Evolutionary conservation across 2,329 filamentous ascomycete species (phyloP), one percentile per base, ranked within the genome.

Genomic region (Aureobasidium uvarum): DNA sequence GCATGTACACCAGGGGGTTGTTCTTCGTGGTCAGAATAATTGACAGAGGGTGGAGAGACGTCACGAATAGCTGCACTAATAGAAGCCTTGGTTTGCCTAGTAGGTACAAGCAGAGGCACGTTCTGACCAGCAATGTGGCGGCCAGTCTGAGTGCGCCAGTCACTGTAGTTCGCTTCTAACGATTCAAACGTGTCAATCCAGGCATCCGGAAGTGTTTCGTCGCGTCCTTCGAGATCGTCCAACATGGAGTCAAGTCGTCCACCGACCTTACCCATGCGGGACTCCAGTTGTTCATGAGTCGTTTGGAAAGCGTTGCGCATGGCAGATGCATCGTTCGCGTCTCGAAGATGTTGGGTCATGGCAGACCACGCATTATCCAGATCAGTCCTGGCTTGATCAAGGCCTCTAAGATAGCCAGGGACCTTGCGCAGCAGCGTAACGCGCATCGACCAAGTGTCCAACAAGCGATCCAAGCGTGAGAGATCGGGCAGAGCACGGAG

Each of bases 121-220:
- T 41, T 50, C 3, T 50, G 45, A n/a, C 31, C 45, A 58, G 88
- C 81, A n/a, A 93, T 83, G 71, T 85, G 88, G 67, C 84, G 84
- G 72, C 96, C 91, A 38, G 90, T 92, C 55, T 88, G 84, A 55
- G 89, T 87, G 50, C 88, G 86, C 95, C 95, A 99, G 28, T 87
- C 84, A 8, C 87, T 85, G 76, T 94, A 96, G 36, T 88, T 85
- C 13, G 83, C 81, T 75, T 99, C 95, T 5, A 96, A 81, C 0
- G 79, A 77, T 75, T 98, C 95, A 78, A 98, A 89, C 5, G 88
- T 84, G 71, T 96, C 91, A 65, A 98, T 86, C 95, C 94, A 99
- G 33, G 80, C 75, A 46, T 96, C 90, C 0, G 95, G 95, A 11
- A 99, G 80, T 0, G 89, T 91, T 72, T 99, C 95, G 50, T 89